phyloP scores from a whole-genome alignment of 495 filamentous ascomycete species.

The Bacidia gigantensis region DNA sequence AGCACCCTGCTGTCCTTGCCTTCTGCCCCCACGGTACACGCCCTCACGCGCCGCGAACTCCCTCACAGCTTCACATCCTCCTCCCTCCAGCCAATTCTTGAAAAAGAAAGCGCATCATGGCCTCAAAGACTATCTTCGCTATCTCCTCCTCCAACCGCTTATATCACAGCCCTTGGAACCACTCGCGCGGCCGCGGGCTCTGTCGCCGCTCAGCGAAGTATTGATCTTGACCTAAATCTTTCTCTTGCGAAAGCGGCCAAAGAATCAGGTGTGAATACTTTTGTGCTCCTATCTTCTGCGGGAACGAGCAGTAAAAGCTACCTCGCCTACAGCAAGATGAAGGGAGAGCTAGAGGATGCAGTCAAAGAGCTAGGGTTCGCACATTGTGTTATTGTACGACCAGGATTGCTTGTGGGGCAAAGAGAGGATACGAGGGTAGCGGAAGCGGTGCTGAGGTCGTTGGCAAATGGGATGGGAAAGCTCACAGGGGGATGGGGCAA shows the following conservation, averaged over 20 bases:
- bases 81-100: constrained; percentile 28
- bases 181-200: constrained; percentile 52
- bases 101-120: constrained; percentile 41
- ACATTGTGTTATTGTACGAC: constrained; percentile 56
- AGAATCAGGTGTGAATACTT: constrained; percentile 47
- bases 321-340: constrained; percentile 56
- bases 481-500: constrained; percentile 40
- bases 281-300: constrained; percentile 50
- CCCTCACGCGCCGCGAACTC: constrained; percentile 34
- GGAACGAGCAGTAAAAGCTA: constrained; percentile 34
- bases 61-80: constrained; percentile 28
- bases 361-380: constrained; percentile 58
- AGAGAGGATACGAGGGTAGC: constrained; percentile 42
- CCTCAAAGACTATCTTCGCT: constrained; percentile 36
- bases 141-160: constrained; percentile 40
- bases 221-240: constrained; percentile 63
- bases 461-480: constrained; percentile 37
- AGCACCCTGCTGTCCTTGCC: constrained; percentile 29
- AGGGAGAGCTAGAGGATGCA: constrained; percentile 67
- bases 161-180: constrained; percentile 55
- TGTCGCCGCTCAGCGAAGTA: constrained; percentile 58
- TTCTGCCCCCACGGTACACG: constrained; percentile 30
- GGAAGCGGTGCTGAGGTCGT: constrained; percentile 28
- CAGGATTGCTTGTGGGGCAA: constrained; percentile 60
- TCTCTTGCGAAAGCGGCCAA: constrained; percentile 53